These are phyloP conservation scores for Stephanodiscus triporus DNA, from an alignment of 108 stramenopile species.

Conservation along the genomic window DNA sequence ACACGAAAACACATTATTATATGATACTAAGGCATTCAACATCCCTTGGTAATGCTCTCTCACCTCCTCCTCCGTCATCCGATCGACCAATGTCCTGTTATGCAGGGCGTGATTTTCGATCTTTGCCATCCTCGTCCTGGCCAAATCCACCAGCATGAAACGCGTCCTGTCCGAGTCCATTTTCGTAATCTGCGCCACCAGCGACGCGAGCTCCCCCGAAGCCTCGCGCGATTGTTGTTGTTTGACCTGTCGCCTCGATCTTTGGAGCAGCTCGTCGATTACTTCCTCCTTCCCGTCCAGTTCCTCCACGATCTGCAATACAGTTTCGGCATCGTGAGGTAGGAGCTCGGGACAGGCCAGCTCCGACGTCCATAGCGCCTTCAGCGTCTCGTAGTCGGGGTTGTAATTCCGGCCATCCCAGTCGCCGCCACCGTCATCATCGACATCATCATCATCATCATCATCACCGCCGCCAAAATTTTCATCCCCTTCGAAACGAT, in stretches of 20 bases:
- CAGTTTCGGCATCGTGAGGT: conserved; percentile 57
- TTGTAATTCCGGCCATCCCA: conserved; percentile 38
- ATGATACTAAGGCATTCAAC: background rate
- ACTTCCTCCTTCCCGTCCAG: conserved; percentile 65
- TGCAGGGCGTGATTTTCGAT: conserved; percentile 76
- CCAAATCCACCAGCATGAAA: conserved; percentile 73
- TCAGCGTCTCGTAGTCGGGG: conserved; percentile 63
- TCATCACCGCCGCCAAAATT: conserved; percentile 13
- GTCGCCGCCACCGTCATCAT: conserved; percentile 5
- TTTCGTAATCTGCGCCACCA: conserved; percentile 65
- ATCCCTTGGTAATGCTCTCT: conserved; percentile 8
- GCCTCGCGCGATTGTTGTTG: conserved; percentile 29
- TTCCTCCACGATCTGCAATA: conserved; percentile 46
- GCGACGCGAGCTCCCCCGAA: conserved; percentile 49
- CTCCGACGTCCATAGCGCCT: conserved; percentile 69
- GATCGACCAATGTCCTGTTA: conserved; percentile 62
- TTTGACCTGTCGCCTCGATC: conserved; percentile 9
- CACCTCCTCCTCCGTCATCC: conserved; percentile 72
- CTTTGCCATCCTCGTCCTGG: conserved; percentile 67
- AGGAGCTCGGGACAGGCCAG: conserved; percentile 68
- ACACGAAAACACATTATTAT: background rate
- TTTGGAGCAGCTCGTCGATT: conserved; percentile 54
- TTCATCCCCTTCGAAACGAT: conserved; percentile 6
- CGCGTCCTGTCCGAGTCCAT: conserved; percentile 74
- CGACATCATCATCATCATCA: conserved; percentile 5